phyloP scores from a whole-genome alignment of 176 grass and related monocot genomes.

The Oryza nivara region DNA sequence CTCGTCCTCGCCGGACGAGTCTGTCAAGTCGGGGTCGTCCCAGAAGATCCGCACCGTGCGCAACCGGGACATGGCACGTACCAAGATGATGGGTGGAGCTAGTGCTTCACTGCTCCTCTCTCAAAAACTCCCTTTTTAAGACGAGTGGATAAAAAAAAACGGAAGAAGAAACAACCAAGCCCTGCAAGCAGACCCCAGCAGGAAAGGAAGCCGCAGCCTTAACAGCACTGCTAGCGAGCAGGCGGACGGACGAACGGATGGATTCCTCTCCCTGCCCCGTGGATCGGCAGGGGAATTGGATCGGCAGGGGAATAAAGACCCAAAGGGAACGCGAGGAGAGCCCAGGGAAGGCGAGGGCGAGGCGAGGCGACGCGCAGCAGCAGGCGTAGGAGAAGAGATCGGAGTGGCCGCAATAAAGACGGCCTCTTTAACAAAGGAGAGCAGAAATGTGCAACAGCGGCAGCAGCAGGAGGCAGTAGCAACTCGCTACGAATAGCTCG shows the following conservation, averaged over 20 bases:
- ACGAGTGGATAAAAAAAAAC: conserved; percentile 4
- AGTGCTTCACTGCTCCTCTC: neutral
- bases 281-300: conserved; percentile 53
- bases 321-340: conserved; percentile 19
- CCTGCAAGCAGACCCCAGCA: conserved; percentile 37
- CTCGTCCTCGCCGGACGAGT: conserved; percentile 67
- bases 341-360: neutral
- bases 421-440: conserved; percentile 36
- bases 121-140: conserved; percentile 2
- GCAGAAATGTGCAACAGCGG: conserved; percentile 41
- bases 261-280: conserved; percentile 30
- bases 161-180: neutral
- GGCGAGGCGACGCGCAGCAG: neutral
- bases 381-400: neutral
- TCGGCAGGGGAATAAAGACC: conserved; percentile 55
- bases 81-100: neutral
- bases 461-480: neutral
- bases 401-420: conserved; percentile 48
- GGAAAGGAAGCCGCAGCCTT: conserved; percentile 45
- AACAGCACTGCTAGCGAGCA: neutral
- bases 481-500: conserved; percentile 18
- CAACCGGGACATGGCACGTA: conserved; percentile 60
- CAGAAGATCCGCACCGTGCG: conserved; percentile 80
- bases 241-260: conserved; percentile 10
- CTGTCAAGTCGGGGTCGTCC: conserved; percentile 88